Base-by-base conservation (phyloP, 176 grass and related monocot species). In the Luzula sylvatica region DNA sequence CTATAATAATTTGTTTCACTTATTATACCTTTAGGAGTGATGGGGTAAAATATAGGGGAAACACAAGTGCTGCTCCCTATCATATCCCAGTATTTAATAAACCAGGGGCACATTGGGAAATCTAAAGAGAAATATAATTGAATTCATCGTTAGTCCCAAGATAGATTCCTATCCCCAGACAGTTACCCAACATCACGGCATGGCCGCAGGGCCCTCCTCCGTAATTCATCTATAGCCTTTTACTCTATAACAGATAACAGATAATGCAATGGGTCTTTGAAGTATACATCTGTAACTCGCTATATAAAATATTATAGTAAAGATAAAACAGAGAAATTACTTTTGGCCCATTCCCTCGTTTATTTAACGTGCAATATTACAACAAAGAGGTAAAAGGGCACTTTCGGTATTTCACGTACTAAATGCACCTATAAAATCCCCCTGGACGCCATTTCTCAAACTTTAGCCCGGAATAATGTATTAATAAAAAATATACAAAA, bases 381-480 rank as follows among this genome's bases (percentile, higher is more conserved):
- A 72, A 60, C 53, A 58, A 29, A 49, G 14, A 15, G 71, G 48
- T 46, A 14, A 58, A n/a, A 50, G 69, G 83, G 50, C 26, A 71
- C 30, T 57, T 28, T 2, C 60, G 74, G 44, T 57, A 73, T 35
- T 41, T 5, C 3, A n/a, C 12, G 7, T 3, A 11, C 5, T 3
- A 13, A 43, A 21, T 26, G 22, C 24, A 52, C 57, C 78, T 87
- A 87, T 87, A 87, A 83, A 79, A 78, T 11, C 43, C 0, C 18
- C 75, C 23, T 4, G 65, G 65, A 66, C 74, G 26, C 60, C 70
- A 71, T 72, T 78, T 72, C 78, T 62, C 70, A n/a, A 82, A 83
- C 60, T 87, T 87, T 83, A 78, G 83, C 62, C 75, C 61, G 57
- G 57, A 26, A 64, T 56, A 25, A 66, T n/a, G 65, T 35, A 53